Evolutionary conservation across 2,329 filamentous ascomycete species (phyloP).

Genomic region (Arthrobotrys musiformis): DNA sequence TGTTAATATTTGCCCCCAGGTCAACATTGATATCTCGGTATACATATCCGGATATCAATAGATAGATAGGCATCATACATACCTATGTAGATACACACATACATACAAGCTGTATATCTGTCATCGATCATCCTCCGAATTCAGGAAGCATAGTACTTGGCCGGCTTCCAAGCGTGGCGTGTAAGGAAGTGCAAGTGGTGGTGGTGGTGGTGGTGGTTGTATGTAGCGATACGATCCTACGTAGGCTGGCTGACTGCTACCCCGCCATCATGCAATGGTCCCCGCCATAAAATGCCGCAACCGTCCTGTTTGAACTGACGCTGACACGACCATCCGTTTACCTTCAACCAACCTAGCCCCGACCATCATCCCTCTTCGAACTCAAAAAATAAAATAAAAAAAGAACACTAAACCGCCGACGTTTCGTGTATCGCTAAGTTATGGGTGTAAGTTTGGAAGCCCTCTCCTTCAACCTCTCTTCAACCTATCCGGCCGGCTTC

Average conservation of each 20-base stretch:
- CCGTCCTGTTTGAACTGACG: slow-evolving; percentile 13
- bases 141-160: no score
- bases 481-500: neutral
- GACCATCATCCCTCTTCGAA: slow-evolving; percentile 1
- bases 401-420: slow-evolving; percentile 15
- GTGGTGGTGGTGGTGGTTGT: no score
- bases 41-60: no score
- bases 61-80: no score
- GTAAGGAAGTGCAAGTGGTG: no score
- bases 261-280: slow-evolving; percentile 20
- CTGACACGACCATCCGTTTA: slow-evolving; percentile 5
- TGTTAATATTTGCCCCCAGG: neutral
- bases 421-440: slow-evolving; percentile 12
- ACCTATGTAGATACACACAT: no score
- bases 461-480: neutral
- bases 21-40: no score
- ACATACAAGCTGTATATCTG: no score
- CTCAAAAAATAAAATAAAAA: neutral
- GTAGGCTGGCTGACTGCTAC: neutral
- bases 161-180: no score
- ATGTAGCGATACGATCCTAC: neutral
- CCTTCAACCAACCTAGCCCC: slow-evolving; percentile 11
- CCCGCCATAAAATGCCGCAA: slow-evolving; percentile 33
- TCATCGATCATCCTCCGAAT: no score
- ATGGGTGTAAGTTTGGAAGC: slow-evolving; percentile 48